Conservation (phyloP, 148 eudicot species). For the Arctostaphylos glauca region DNA sequence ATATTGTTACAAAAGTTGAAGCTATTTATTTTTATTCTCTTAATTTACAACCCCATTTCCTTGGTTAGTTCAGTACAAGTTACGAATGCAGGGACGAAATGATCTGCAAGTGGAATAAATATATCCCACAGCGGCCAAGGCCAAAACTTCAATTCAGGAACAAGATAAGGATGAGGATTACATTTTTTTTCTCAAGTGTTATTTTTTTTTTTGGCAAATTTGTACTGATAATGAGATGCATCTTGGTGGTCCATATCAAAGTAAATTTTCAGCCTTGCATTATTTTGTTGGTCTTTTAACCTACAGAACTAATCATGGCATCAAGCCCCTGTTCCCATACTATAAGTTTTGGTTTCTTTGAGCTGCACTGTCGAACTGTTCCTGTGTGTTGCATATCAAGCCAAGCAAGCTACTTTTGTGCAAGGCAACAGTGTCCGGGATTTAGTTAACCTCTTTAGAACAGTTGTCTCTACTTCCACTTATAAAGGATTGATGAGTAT, state of each 20-base stretch:
- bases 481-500: too few species aligned
- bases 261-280: neutral
- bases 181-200: neutral
- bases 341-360: neutral
- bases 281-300: neutral
- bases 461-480: too few species aligned
- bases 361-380: neutral
- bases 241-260: neutral
- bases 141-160: neutral
- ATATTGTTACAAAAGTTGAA: neutral
- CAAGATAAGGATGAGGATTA: neutral
- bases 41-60: neutral
- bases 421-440: too few species aligned
- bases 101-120: neutral
- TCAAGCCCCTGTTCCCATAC: neutral
- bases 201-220: neutral
- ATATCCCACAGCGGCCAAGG: neutral
- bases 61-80: neutral
- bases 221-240: neutral
- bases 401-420: neutral
- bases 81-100: neutral
- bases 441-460: too few species aligned
- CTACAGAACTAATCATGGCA: neutral
- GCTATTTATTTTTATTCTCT: neutral
- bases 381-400: neutral